These are phyloP conservation scores for Cladosporium cucumerinum DNA, from an alignment of 2,329 filamentous ascomycete species.

Conservation along the genomic window DNA sequence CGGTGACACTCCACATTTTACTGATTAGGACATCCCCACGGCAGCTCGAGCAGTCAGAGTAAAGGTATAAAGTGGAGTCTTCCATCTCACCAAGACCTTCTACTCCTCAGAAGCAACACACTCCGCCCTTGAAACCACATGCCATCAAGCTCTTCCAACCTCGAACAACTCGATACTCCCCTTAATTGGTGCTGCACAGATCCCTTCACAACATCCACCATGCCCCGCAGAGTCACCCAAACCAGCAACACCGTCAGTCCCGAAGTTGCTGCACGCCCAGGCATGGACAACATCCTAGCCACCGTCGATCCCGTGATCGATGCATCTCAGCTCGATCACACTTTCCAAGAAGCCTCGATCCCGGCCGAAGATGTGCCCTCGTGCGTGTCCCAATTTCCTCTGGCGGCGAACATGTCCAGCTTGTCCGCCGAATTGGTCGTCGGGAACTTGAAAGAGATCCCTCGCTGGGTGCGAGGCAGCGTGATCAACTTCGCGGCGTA, in stretches of 20 bases:
- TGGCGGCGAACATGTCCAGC: neutral
- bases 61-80: neutral
- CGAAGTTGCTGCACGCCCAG: neutral
- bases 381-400: neutral
- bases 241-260: neutral
- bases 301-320: neutral
- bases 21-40: neutral
- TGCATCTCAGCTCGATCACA: neutral
- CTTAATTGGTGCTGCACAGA: neutral
- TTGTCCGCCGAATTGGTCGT: neutral
- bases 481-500: constrained; percentile 12
- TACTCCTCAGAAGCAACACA: neutral
- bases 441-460: neutral
- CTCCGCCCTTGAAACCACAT: neutral
- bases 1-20: neutral
- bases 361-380: neutral
- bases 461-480: neutral
- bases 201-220: neutral
- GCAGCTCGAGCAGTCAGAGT: neutral
- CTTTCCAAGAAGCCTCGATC: neutral
- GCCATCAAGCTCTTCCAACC: neutral
- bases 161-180: neutral
- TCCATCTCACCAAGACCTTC: neutral
- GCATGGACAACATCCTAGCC: neutral
- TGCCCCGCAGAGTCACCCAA: neutral